phyloP scores from a whole-genome alignment of 78 protist species.

The Blattamonas nauphoetae region DNA sequence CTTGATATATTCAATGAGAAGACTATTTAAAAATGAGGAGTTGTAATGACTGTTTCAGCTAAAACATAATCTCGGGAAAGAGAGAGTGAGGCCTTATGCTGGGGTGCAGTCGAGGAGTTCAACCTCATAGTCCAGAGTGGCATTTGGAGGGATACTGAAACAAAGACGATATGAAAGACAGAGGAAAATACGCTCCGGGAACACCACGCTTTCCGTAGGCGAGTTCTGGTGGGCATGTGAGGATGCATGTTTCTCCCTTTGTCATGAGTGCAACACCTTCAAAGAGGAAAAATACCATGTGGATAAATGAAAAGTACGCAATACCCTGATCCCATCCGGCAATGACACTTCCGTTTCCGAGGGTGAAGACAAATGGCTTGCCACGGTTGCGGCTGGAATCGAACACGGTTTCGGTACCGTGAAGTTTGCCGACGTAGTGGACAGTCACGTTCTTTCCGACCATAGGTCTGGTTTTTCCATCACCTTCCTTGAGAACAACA shows the following conservation, averaged over 20 bases:
- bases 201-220: background rate
- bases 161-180: background rate
- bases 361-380: background rate
- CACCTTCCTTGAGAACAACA: background rate
- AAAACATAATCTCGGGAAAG: too few species aligned
- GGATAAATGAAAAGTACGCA: too few species aligned
- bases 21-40: too few species aligned
- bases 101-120: background rate
- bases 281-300: too few species aligned
- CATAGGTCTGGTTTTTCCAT: background rate
- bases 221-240: background rate
- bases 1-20: too few species aligned
- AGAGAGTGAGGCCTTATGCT: too few species aligned
- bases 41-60: too few species aligned
- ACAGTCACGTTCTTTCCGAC: background rate
- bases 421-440: background rate
- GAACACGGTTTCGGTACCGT: background rate
- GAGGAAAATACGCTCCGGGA: background rate
- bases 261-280: background rate
- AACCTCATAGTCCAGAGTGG: background rate
- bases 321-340: background rate
- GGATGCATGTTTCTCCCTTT: background rate
- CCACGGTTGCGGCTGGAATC: background rate
- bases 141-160: background rate
- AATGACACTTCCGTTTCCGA: background rate